Percentiles rank a stretch among this genome's conserved stretches.
Evolutionary conservation across 495 filamentous ascomycete genomes (phyloP).

Genomic region (Penicillium antarcticum): DNA sequence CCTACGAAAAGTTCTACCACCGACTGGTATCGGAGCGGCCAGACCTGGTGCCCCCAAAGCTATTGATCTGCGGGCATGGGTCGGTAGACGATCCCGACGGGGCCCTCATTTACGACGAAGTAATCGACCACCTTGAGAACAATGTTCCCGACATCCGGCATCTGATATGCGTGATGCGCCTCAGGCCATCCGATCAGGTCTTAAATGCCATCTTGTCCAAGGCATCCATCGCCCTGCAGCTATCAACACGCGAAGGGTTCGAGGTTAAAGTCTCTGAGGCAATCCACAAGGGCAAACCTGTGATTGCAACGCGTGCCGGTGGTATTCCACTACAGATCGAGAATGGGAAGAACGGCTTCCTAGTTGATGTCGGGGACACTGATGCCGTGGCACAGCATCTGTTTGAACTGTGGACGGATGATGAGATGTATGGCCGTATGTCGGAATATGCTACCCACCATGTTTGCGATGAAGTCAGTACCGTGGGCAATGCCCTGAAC

Average conservation of each 20-base stretch:
- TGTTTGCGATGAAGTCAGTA: constrained; percentile 81
- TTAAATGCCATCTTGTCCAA: constrained; percentile 78
- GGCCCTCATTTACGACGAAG: constrained; percentile 66
- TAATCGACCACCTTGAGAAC: constrained; percentile 61
- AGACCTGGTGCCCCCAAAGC: constrained; percentile 58
- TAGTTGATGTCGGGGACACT: constrained; percentile 71
- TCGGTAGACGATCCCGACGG: constrained; percentile 86
- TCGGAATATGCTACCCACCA: constrained; percentile 59
- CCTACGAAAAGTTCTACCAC: constrained; percentile 70
- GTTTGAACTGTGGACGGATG: constrained; percentile 65
- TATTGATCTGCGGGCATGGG: constrained; percentile 75
- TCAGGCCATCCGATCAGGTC: constrained; percentile 75
- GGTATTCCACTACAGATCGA: constrained; percentile 82
- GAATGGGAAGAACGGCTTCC: constrained; percentile 69
- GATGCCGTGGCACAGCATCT: constrained; percentile 70
- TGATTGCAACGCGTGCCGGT: constrained; percentile 75
- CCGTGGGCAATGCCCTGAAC: constrained; percentile 71
- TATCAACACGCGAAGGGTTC: constrained; percentile 82
- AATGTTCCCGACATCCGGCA: constrained; percentile 47
- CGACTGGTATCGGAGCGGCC: constrained; percentile 46
- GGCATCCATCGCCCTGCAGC: constrained; percentile 70
- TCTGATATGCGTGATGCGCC: constrained; percentile 71
- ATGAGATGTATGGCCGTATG: constrained; percentile 63
- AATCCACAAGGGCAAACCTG: constrained; percentile 77
- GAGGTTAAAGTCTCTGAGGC: constrained; percentile 90